Conservation (phyloP, 805 yeast species). For the Schwanniomyces sp. region DNA sequence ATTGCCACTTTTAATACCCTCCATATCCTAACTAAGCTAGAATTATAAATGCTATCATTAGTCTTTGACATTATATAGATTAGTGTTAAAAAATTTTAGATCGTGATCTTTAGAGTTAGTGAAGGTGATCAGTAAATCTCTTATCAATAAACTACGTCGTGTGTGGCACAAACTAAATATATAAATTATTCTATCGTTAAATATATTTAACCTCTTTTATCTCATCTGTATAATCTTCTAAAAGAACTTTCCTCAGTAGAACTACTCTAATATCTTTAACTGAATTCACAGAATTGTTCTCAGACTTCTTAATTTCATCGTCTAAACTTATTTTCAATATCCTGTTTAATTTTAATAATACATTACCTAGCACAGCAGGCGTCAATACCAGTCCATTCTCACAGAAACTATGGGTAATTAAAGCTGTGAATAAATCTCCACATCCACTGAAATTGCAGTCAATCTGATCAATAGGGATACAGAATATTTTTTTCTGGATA, state of each 20-base stretch:
- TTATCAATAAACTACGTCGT: not conserved
- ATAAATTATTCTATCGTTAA: not conserved
- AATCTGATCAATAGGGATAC: slow-evolving; percentile 46
- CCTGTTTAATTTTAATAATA: slow-evolving; percentile 23
- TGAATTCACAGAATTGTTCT: slow-evolving; percentile 12
- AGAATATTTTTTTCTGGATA: slow-evolving; percentile 17
- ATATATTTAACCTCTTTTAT: slow-evolving; percentile 6
- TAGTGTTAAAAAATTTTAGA: not conserved
- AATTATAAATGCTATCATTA: not conserved
- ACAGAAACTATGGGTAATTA: slow-evolving; percentile 52
- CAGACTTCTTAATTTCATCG: slow-evolving; percentile 14
- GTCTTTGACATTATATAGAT: not conserved
- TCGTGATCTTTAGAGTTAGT: not conserved
- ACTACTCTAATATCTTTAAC: slow-evolving; percentile 38
- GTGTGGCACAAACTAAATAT: not conserved
- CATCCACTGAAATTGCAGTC: slow-evolving; percentile 69
- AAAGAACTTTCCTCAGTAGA: slow-evolving; percentile 29
- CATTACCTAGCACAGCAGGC: slow-evolving; percentile 24
- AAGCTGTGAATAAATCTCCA: slow-evolving; percentile 70
- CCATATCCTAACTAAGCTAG: not conserved
- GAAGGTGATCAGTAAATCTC: not conserved
- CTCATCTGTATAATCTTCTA: slow-evolving; percentile 13
- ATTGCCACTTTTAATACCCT: not conserved
- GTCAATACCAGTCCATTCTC: slow-evolving; percentile 18
- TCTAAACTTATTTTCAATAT: slow-evolving; percentile 29